A percentile compares a stretch with the other conserved stretches of the same genome.
phyloP scores from a whole-genome alignment of 345 rosid species.

The Syzygium jambos region DNA sequence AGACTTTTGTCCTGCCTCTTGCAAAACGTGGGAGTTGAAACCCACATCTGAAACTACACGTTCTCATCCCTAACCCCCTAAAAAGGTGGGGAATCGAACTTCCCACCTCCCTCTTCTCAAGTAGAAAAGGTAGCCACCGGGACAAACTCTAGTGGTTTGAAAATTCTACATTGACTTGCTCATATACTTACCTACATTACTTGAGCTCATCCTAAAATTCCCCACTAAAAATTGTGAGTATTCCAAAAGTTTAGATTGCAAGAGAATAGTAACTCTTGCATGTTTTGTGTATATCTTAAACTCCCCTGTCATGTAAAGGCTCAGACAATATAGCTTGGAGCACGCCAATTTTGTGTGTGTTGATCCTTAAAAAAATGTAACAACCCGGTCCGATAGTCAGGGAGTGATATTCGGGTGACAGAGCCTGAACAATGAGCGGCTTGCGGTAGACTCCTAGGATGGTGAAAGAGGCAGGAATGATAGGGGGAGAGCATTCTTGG shows the following conservation, averaged over 20 bases:
- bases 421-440: no score
- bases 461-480: not conserved
- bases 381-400: accelerated
- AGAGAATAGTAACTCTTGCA: not conserved
- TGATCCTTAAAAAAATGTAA: not conserved
- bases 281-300: not conserved
- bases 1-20: no score
- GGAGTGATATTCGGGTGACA: not conserved
- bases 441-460: no score
- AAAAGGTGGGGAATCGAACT: no score
- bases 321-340: not conserved
- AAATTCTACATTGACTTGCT: not conserved
- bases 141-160: no score
- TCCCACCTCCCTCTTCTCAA: no score
- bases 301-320: not conserved
- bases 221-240: not conserved
- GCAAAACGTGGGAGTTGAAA: no score
- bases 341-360: not conserved
- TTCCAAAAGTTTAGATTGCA: not conserved
- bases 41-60: no score
- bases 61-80: no score
- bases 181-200: not conserved
- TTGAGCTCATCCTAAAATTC: not conserved
- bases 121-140: no score
- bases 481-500: not conserved